A percentile compares a stretch with the other conserved stretches of the same genome.
phyloP scores from a whole-genome alignment of 2,329 filamentous ascomycete genomes.

The Ophiobolus disseminans region DNA sequence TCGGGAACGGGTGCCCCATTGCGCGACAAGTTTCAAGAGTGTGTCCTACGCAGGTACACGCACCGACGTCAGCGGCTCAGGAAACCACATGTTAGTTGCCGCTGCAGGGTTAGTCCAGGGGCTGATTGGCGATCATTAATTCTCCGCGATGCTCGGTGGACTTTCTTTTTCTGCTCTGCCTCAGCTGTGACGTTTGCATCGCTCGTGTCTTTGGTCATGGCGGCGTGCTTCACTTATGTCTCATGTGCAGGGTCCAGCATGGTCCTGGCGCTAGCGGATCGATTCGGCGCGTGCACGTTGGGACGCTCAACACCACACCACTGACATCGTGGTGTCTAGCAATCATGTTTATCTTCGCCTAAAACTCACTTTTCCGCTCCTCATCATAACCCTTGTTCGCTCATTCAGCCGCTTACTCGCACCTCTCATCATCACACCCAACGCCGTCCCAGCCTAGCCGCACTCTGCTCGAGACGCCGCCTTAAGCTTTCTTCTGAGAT shows the following conservation, averaged over 20 bases:
- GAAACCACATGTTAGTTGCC: conserved; percentile 19
- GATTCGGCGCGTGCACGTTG: background rate
- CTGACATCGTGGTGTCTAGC: background rate
- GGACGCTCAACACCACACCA: background rate
- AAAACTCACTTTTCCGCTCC: too few species aligned
- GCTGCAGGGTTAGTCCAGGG: conserved; percentile 9
- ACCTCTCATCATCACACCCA: too few species aligned
- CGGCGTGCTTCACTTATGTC: conserved; percentile 27
- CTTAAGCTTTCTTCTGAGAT: background rate
- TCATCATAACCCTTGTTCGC: too few species aligned
- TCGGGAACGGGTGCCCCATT: background rate
- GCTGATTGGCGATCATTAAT: conserved; percentile 1
- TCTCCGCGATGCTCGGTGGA: background rate
- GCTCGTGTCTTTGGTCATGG: background rate
- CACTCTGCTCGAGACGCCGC: background rate
- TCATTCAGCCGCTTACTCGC: background rate
- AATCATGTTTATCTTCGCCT: too few species aligned
- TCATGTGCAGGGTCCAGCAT: conserved; percentile 28
- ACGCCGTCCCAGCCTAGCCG: too few species aligned
- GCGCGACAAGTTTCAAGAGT: conserved; percentile 25
- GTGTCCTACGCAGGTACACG: conserved; percentile 23
- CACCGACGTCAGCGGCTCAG: conserved; percentile 37
- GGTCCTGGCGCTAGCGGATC: conserved; percentile 17
- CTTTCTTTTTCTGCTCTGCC: background rate
- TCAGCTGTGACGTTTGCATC: conserved; percentile 1